Evolutionary conservation across 2,329 filamentous ascomycete genomes (phyloP).

Genomic region (Metarhizium humberi): DNA sequence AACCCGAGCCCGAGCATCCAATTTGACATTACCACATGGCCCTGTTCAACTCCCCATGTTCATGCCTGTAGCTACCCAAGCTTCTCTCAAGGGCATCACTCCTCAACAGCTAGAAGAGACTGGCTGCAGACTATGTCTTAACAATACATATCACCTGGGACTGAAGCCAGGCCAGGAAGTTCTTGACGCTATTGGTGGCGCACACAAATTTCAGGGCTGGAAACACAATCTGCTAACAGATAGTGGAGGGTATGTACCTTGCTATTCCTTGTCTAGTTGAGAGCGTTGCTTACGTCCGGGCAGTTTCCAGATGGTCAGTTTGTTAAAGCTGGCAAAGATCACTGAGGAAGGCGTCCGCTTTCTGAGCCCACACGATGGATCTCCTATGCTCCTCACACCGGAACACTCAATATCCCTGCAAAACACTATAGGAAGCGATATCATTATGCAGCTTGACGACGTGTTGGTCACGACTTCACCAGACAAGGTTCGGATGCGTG

Average conservation of each 20-base stretch:
- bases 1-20: constrained; percentile 86
- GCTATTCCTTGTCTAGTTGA: constrained; percentile 14
- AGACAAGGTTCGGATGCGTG: constrained; percentile 76
- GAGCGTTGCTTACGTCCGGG: background rate
- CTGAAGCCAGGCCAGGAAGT: constrained; percentile 89
- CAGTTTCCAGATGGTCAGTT: constrained; percentile 97
- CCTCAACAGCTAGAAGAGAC: constrained; percentile 86
- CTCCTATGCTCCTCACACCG: constrained; percentile 91
- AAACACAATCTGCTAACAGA: constrained; percentile 87
- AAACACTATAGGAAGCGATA: constrained; percentile 95
- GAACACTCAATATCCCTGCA: constrained; percentile 95
- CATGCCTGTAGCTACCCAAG: constrained; percentile 98
- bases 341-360: constrained; percentile 96
- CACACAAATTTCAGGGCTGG: constrained; percentile 93
- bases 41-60: constrained; percentile 85
- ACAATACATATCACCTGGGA: constrained; percentile 96
- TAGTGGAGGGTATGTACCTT: constrained; percentile 51
- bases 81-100: constrained; percentile 87
- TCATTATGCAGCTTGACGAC: constrained; percentile 99
- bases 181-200: constrained; percentile 78
- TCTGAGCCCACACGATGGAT: constrained; percentile 89
- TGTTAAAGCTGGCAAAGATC: constrained; percentile 84
- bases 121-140: constrained; percentile 82
- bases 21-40: constrained; percentile 83
- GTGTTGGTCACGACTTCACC: constrained; percentile 94